Evolutionary conservation across 495 filamentous ascomycete species (phyloP), one percentile per base, ranked within the genome.

Genomic region (Aspergillus campestris): DNA sequence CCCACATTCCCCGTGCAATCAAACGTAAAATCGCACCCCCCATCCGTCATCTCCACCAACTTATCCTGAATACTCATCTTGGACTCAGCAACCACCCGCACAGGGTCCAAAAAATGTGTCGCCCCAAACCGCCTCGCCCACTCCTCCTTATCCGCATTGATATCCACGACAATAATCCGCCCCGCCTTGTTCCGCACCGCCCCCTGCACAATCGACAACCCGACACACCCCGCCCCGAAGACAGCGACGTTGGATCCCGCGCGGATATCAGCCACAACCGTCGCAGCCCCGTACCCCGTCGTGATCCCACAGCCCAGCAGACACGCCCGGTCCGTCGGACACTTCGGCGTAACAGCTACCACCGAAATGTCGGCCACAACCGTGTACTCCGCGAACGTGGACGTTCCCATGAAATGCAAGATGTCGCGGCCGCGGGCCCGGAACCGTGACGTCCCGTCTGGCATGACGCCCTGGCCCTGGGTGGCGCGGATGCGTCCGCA

Each of bases 1-100:
- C 82, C 77, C 24, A 95, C 89, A 58, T 97, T 97, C 12, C 92
- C 92, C 5, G 92, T 98, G 72, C 92, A 98, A 71, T 98, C 92
- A 61, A 98, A 98, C 38, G 92, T 98, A 71, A 97, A 97, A 71
- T 98, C 92, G 61, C 89, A 92, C n/a, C 92, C 92, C 48, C 92
- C 92, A 62, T 98, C 92, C 11, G 92, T 98, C 85, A 97, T 87
- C 71, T 97, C 92, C 52, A 96, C 82, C 46, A 98, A 73, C 69
- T 87, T 76, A 56, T 94, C 87, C 64, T 94, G 86, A 47, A 96
- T 24, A 24, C 18, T 24, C 18, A 24, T 24, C 18, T 24, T 84
- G 44, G 75, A 87, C 76, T 87, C 79, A 24, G 70, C 66, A 39
- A 78, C 78, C 37, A 95, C 66, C 66, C 86, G 82, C 39, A 79